Evolutionary conservation across 2,329 filamentous ascomycete species (phyloP).

Genomic region (Fusarium mangiferae): DNA sequence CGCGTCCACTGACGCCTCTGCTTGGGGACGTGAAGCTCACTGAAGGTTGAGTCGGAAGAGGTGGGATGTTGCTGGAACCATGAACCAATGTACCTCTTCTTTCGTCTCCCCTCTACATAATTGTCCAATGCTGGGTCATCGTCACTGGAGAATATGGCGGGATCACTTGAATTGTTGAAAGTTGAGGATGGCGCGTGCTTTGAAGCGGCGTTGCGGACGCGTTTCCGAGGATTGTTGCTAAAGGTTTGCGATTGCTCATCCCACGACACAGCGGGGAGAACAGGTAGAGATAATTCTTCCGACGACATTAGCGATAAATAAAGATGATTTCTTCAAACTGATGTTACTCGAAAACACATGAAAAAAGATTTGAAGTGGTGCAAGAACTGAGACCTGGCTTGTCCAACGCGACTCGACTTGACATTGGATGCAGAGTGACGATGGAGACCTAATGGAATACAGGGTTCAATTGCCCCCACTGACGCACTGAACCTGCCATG

Average conservation of each 20-base stretch:
- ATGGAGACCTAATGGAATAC: conserved; percentile 20
- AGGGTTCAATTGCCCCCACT: conserved; percentile 39
- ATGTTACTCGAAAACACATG: conserved; percentile 16
- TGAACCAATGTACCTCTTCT: conserved; percentile 73
- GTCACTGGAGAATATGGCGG: conserved; percentile 77
- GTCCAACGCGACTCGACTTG: conserved; percentile 22
- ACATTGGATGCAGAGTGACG: conserved; percentile 35
- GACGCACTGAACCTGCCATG: conserved; percentile 25
- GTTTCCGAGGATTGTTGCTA: conserved; percentile 54
- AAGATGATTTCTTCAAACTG: background rate
- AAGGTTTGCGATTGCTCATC: conserved; percentile 53
- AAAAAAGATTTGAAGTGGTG: conserved; percentile 1
- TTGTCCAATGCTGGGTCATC: conserved; percentile 75
- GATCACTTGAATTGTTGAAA: conserved; percentile 75
- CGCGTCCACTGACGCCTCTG: conserved; percentile 65
- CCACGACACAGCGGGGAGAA: conserved; percentile 52
- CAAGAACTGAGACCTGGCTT: conserved; percentile 13
- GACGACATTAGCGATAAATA: conserved; percentile 45
- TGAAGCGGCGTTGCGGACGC: conserved; percentile 46
- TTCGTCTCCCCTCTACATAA: conserved; percentile 65
- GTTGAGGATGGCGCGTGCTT: conserved; percentile 46
- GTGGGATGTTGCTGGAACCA: conserved; percentile 73
- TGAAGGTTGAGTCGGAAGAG: conserved; percentile 60
- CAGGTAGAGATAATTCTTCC: conserved; percentile 56
- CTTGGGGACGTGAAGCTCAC: conserved; percentile 52